Evolutionary conservation across 768 basidiomycete species (phyloP), one percentile per base, ranked within the genome.

Genomic region (Phylloporus sp.): DNA sequence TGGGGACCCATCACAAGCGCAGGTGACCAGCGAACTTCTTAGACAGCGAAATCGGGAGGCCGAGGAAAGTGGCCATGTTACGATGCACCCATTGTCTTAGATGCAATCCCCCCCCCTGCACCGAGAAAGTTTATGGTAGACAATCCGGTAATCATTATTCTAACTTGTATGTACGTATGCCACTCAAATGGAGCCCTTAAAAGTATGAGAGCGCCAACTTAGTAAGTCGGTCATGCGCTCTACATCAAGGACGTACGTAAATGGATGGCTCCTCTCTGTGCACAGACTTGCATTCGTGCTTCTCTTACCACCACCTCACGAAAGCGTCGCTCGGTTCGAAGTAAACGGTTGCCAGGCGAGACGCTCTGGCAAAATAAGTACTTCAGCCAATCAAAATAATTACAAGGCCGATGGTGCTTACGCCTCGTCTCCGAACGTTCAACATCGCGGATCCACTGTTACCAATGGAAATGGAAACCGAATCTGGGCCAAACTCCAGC

Each of bases 11-110:
- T 67, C 65, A 5, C 70, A 74, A 34, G 55, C 35, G 16, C 50
- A 49, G 3, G 71, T 69, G 8, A 73, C 76, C 15, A 60, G 67
- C 7, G 64, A 64, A 32, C 69, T 84, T 49, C 57, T 76, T 18
- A 66, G 58, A 31, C 66, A 68, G 43, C 72, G 71, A 49, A 73
- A 68, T 50, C 63, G 36, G 55, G 60, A 58, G 43, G 35, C 18
- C 4, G 36, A 41, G 32, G 49, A 43, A 45, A 15, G 39, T 32
- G 18, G 32, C 5, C 32, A 45, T 24, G 35, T 43, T 35, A 26
- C 18, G 24, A 56, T 53, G 55, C 52, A 54, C 31, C 48, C 29
- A 11, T 23, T 26, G 12, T 6, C 45, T 26, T 60, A 13, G 39
- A 34, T n/a, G 32, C 13, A 15, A 18, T 15, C 18, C 7, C 22